These are phyloP conservation scores for Ceratobasidium sp. DNA, from an alignment of 1,284 basidiomycete genomes.

Conservation along the genomic window DNA sequence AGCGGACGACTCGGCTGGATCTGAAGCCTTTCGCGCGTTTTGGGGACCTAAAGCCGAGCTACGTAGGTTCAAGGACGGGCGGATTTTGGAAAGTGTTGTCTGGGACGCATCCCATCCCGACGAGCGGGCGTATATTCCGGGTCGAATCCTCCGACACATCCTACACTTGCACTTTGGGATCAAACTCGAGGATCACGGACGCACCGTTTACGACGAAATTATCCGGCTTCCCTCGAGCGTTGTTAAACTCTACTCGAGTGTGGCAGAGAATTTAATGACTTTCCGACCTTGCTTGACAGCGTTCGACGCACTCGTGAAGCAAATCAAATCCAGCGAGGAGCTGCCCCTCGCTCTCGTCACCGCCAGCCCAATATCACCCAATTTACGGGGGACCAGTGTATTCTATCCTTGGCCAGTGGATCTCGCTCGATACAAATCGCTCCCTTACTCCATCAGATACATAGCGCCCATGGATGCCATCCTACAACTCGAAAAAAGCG, in stretches of 20 bases:
- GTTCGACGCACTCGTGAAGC: conserved; percentile 81
- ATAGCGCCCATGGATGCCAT: conserved; percentile 73
- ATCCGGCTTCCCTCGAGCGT: conserved; percentile 62
- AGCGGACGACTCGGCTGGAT: conserved; percentile 56
- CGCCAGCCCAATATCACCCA: conserved; percentile 74
- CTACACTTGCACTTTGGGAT: conserved; percentile 79
- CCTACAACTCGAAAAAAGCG: conserved; percentile 89
- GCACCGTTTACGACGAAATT: conserved; percentile 65
- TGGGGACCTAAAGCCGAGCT: conserved; percentile 95
- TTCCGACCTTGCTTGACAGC: conserved; percentile 65
- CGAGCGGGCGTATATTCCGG: conserved; percentile 80
- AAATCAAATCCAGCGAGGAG: conserved; percentile 74
- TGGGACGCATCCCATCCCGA: conserved; percentile 81
- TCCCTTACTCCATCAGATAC: conserved; percentile 64
- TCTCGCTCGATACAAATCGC: conserved; percentile 44
- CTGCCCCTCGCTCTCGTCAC: conserved; percentile 84
- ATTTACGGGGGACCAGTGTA: conserved; percentile 82
- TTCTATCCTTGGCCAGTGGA: conserved; percentile 73
- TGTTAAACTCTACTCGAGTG: conserved; percentile 28
- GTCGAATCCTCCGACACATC: conserved; percentile 75
- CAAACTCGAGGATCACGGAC: conserved; percentile 54
- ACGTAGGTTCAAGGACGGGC: conserved; percentile 96
- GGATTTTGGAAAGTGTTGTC: conserved; percentile 91
- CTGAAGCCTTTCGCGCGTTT: conserved; percentile 74
- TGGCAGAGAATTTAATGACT: conserved; percentile 17